Conservation (phyloP, 306 rosid species). For the Cicer arietinum region DNA sequence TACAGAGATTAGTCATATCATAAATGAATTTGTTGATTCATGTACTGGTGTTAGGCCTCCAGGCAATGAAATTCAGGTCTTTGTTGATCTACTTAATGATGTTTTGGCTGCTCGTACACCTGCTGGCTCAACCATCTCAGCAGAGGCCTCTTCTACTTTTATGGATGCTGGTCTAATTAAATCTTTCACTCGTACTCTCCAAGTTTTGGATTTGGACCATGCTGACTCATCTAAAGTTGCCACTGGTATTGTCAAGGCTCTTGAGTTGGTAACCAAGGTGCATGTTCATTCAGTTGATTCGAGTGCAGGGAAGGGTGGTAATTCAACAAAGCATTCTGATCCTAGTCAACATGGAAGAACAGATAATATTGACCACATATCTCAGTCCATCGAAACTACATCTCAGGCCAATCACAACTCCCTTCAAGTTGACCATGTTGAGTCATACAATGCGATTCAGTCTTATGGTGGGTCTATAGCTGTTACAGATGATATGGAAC, state of each 20-base stretch:
- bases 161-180: conserved; percentile 84
- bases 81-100: conserved; percentile 86
- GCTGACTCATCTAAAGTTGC: conserved; percentile 89
- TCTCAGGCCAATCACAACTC: conserved; percentile 68
- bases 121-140: conserved; percentile 78
- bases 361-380: conserved; percentile 57
- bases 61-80: conserved; percentile 70
- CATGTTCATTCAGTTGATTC: conserved; percentile 75
- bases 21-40: conserved; percentile 77
- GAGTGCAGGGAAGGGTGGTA: conserved; percentile 69
- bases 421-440: conserved; percentile 62
- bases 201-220: conserved; percentile 92
- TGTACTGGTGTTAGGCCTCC: conserved; percentile 68
- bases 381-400: conserved; percentile 72
- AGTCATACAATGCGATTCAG: conserved; percentile 63
- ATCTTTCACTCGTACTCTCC: conserved; percentile 70
- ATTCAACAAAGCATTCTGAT: conserved; percentile 66
- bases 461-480: conserved; percentile 91
- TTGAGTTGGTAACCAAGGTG: conserved; percentile 91
- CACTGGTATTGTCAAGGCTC: conserved; percentile 81
- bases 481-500: conserved; percentile 95
- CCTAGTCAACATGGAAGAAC: conserved; percentile 59
- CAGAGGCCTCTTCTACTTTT: conserved; percentile 88
- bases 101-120: conserved; percentile 89
- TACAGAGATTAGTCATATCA: conserved; percentile 68